Evolutionary conservation across 768 basidiomycete species (phyloP).

Genomic region (Leccinum uliginosum): DNA sequence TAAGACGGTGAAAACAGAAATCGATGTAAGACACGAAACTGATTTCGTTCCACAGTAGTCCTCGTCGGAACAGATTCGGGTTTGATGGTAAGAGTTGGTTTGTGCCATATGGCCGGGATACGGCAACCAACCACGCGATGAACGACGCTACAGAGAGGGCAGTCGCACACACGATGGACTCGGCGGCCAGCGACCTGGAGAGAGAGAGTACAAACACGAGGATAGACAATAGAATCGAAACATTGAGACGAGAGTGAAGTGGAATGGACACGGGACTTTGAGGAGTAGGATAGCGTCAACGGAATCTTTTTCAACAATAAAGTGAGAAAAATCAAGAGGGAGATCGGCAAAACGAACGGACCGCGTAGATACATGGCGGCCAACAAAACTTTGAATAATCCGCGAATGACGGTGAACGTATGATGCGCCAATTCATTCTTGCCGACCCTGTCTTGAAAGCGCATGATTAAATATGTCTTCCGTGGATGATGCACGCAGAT

Average conservation of each 20-base stretch:
- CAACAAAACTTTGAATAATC: conserved; percentile 44
- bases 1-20: conserved; percentile 3
- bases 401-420: conserved; percentile 42
- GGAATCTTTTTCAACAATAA: conserved; percentile 40
- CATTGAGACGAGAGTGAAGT: conserved; percentile 34
- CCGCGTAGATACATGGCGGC: conserved; percentile 63
- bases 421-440: conserved; percentile 41
- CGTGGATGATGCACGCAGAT: conserved; percentile 58
- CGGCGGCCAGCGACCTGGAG: conserved; percentile 51
- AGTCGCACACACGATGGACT: conserved; percentile 50
- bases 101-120: conserved; percentile 48
- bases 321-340: conserved; percentile 7
- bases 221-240: conserved; percentile 41
- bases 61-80: conserved; percentile 37
- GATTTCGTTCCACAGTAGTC: conserved; percentile 58
- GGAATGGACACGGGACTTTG: conserved; percentile 32
- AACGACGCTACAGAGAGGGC: conserved; percentile 59
- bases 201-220: conserved; percentile 49
- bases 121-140: conserved; percentile 54
- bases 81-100: conserved; percentile 37
- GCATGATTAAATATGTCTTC: conserved; percentile 64
- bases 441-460: conserved; percentile 52
- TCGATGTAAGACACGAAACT: conserved; percentile 39
- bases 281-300: conserved; percentile 49
- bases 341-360: conserved; percentile 32